Evolutionary conservation across 2,329 filamentous ascomycete genomes (phyloP).

Genomic region (Xylaria sp.): DNA sequence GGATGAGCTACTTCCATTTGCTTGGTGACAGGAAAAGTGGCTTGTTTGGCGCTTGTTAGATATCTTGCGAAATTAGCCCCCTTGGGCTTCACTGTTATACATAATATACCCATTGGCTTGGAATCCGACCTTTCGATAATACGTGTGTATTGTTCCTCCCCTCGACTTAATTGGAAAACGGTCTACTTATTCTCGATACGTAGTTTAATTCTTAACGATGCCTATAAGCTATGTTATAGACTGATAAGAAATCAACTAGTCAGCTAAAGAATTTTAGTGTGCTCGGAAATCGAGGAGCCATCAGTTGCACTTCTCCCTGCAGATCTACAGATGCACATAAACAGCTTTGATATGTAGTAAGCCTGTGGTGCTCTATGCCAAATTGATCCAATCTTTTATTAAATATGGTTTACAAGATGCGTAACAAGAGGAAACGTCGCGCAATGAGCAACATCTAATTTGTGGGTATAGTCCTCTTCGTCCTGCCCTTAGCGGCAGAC

Average conservation of each 20-base stretch:
- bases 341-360: not conserved
- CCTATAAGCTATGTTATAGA: no score
- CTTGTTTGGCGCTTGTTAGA: conserved; percentile 31
- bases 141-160: not conserved
- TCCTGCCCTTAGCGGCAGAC: conserved; percentile 69
- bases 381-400: conserved; percentile 7
- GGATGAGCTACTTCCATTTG: conserved; percentile 9
- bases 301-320: not conserved
- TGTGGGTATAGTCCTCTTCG: conserved; percentile 69
- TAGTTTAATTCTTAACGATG: no score
- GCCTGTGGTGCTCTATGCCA: not conserved
- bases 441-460: conserved; percentile 42
- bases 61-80: conserved; percentile 36
- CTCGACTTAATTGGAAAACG: not conserved
- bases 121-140: not conserved
- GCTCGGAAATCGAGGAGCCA: not conserved
- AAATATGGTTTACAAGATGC: not conserved
- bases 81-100: conserved; percentile 35
- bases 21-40: conserved; percentile 35
- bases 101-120: conserved; percentile 47
- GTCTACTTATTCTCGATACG: no score
- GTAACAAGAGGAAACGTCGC: conserved; percentile 7
- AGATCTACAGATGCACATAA: not conserved
- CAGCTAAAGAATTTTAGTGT: not conserved
- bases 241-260: no score